Percentiles rank a stretch among this genome's conserved stretches.
Conservation (phyloP, 2,329 filamentous ascomycete genomes). For the Scedosporium dehoogii region DNA sequence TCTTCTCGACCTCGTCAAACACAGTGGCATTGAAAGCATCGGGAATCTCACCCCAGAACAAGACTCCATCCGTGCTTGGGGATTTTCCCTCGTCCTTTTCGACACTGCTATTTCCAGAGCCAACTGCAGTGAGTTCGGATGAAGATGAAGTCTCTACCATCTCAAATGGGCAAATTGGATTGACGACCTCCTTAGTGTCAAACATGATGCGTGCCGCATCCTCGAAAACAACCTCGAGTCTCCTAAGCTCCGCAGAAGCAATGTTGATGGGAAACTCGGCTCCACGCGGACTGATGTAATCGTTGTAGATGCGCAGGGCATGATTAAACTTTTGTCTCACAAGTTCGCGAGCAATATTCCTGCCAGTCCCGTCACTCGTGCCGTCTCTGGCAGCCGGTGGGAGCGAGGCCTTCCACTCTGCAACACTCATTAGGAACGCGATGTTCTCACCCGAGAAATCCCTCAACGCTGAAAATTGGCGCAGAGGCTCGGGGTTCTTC, state of each 20-base stretch:
- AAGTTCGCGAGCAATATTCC: slow-evolving; percentile 18
- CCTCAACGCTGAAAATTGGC: slow-evolving; percentile 52
- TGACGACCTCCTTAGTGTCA: slow-evolving; percentile 26
- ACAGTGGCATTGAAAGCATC: slow-evolving; percentile 37
- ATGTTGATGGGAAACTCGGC: slow-evolving; percentile 61
- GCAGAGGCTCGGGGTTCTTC: slow-evolving; percentile 48
- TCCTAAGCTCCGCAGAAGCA: slow-evolving; percentile 43
- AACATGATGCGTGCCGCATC: slow-evolving; percentile 35
- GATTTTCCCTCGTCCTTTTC: background rate
- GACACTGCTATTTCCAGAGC: background rate
- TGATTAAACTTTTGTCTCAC: slow-evolving; percentile 44
- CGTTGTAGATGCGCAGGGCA: slow-evolving; percentile 51
- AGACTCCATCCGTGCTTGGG: slow-evolving; percentile 12
- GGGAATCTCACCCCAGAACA: slow-evolving; percentile 33
- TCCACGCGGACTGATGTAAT: slow-evolving; percentile 49
- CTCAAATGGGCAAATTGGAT: slow-evolving; percentile 35
- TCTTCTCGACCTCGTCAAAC: slow-evolving; percentile 49
- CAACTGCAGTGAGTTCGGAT: background rate
- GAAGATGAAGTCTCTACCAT: slow-evolving; percentile 1
- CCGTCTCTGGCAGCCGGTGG: slow-evolving; percentile 15
- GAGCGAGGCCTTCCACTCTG: slow-evolving; percentile 40
- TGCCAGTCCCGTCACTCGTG: slow-evolving; percentile 12
- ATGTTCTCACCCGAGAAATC: slow-evolving; percentile 67
- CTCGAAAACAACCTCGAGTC: slow-evolving; percentile 48
- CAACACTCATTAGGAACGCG: slow-evolving; percentile 50